Evolutionary conservation across 768 basidiomycete genomes (phyloP).

Genomic region (Galerina marginata): DNA sequence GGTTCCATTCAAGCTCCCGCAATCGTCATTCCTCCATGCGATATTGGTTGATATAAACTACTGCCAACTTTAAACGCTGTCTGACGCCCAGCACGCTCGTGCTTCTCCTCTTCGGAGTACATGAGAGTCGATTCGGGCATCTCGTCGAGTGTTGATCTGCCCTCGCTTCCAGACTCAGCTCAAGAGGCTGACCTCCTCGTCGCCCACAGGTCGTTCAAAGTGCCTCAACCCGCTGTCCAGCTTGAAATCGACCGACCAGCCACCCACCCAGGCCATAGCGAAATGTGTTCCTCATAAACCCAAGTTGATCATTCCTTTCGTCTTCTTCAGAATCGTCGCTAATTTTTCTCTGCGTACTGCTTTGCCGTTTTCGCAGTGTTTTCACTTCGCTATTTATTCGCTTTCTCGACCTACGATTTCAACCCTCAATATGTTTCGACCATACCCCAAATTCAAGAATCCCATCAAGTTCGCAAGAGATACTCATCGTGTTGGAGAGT

Average conservation of each 20-base stretch:
- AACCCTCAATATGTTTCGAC: not conserved
- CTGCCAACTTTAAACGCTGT: slow-evolving; percentile 5
- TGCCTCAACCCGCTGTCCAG: too few relatives aligned
- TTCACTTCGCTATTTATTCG: not conserved
- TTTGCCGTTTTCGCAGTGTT: not conserved
- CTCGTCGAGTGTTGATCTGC: not conserved
- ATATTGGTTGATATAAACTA: not conserved
- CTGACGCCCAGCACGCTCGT: not conserved
- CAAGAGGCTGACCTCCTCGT: not conserved
- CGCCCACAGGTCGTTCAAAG: not conserved
- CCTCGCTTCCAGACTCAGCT: not conserved
- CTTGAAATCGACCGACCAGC: not conserved
- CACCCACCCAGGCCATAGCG: not conserved
- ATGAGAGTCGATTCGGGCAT: not conserved
- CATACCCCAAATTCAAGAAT: not conserved
- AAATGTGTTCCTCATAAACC: not conserved
- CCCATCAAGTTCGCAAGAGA: not conserved
- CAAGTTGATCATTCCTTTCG: not conserved
- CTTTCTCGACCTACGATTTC: not conserved
- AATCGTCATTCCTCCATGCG: not conserved
- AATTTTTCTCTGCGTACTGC: not conserved
- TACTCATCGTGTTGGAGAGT: not conserved
- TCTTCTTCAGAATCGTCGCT: too few relatives aligned
- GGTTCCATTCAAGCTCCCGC: not conserved
- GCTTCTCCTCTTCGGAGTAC: not conserved